These are phyloP conservation scores for Darksidea phi DNA, from an alignment of 495 filamentous ascomycete species.

Conservation along the genomic window DNA sequence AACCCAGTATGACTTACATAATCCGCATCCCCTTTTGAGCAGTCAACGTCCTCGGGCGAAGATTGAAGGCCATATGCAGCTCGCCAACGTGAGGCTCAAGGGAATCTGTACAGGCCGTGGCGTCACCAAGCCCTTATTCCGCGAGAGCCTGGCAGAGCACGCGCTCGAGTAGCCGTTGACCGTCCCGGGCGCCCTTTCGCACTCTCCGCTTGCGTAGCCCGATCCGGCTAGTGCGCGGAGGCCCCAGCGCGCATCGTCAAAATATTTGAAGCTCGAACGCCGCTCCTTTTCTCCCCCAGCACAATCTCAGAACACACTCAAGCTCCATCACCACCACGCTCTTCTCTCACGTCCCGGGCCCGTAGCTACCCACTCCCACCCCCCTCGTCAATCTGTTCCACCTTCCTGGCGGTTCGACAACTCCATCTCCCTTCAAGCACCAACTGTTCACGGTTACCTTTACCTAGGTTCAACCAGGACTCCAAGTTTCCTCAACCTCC, in stretches of 20 bases:
- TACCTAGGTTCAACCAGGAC: constrained; percentile 38
- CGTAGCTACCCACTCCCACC: constrained; percentile 48
- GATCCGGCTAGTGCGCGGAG: constrained; percentile 11
- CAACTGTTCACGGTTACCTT: constrained; percentile 40
- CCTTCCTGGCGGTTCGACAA: constrained; percentile 43
- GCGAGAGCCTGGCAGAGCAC: no score
- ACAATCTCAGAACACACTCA: constrained; percentile 32
- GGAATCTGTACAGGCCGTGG: no score
- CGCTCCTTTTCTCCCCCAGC: constrained; percentile 36
- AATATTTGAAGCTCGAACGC: constrained; percentile 30
- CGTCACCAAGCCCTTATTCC: no score
- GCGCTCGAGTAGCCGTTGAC: not conserved
- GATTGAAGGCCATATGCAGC: not conserved
- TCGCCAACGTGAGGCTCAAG: not conserved
- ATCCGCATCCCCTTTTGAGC: no score
- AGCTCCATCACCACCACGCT: constrained; percentile 34
- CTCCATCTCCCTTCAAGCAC: constrained; percentile 28
- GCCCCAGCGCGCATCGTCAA: constrained; percentile 1
- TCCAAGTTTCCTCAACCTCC: constrained; percentile 41
- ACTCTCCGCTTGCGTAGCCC: constrained; percentile 18
- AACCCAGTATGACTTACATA: no score
- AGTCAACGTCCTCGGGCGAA: no score
- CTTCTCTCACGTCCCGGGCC: constrained; percentile 40
- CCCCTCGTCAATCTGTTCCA: constrained; percentile 42
- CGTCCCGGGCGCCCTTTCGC: constrained; percentile 6